These are phyloP conservation scores for Debaryomyces coudertii DNA, from an alignment of 1,139 yeast species.

Conservation along the genomic window DNA sequence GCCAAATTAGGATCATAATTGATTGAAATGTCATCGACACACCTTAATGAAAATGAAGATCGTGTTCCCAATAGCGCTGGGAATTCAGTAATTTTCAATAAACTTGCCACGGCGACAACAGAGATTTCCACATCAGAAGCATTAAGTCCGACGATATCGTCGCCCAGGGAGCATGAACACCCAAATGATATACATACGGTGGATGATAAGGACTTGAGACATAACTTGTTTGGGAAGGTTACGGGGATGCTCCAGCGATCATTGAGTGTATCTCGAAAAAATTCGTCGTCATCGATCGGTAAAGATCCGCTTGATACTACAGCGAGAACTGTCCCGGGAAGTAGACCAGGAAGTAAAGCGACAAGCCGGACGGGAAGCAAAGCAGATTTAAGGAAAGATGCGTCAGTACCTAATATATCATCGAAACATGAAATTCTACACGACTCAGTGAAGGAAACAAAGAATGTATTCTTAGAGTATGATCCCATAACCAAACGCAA, in stretches of 20 bases:
- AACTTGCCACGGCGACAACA: constrained; percentile 17
- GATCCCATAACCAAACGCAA: constrained; percentile 87
- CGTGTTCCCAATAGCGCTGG: constrained; percentile 3
- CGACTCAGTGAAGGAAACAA: constrained; percentile 75
- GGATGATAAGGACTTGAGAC: constrained; percentile 25
- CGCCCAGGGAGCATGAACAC: constrained; percentile 10
- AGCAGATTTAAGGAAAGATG: neutral
- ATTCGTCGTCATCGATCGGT: constrained; percentile 15
- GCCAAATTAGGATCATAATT: neutral
- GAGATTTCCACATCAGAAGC: constrained; percentile 20
- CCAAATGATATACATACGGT: constrained; percentile 1
- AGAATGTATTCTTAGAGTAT: constrained; percentile 76
- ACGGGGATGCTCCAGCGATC: constrained; percentile 34
- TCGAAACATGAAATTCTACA: neutral
- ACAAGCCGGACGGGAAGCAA: neutral
- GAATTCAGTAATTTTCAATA: constrained; percentile 8
- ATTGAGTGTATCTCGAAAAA: constrained; percentile 22
- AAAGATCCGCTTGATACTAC: constrained; percentile 5
- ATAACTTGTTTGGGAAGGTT: constrained; percentile 36
- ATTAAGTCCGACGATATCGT: constrained; percentile 19
- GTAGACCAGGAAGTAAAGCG: neutral
- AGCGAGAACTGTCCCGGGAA: neutral
- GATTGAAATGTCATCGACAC: constrained; percentile 8
- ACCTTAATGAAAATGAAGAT: constrained; percentile 4
- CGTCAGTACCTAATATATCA: neutral